Evolutionary conservation across 768 basidiomycete genomes (phyloP), one percentile per base, ranked within the genome.

Genomic region (Russula sp.): DNA sequence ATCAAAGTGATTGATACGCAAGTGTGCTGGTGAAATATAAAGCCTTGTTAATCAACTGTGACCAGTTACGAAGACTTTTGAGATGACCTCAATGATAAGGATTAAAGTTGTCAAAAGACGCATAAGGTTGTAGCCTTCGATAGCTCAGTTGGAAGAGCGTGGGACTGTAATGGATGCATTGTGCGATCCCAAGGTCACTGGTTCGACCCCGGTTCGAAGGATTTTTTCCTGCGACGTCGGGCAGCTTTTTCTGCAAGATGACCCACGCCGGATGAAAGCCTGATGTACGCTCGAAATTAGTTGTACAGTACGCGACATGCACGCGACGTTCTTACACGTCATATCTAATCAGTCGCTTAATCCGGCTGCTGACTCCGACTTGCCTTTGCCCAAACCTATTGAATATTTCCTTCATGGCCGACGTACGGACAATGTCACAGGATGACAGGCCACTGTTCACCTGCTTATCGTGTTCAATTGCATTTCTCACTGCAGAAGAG

Each of bases 391-490:
- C 32, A 32, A 7, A 50, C 55, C 39, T 49, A 27, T 53, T 57
- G 18, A 9, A 22, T 34, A 47, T 14, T 22, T 9, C 55, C 9
- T 18, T 40, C 53, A 69, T 69, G 64, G 45, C 65, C 18, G 61
- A 70, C 49, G 16, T 45, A 13, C 57, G 56, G 6, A 54, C 62
- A 45, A n/a, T 9, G 3, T 9, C 40, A 20, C 70, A 20, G 66
- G 69, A 48, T 52, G 72, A 62, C 49, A 65, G 53, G 56, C 66
- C 55, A 10, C 72, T 91, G 18, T 95, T 89, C 73, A 93, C 95
- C 55, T 99, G 97, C 68, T 77, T 95, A 14, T 91, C 92, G 66
- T 99, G 97, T 75, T 81, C 86, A 3, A 88, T 98, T 71, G 93
- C 89, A 1, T 98, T 97, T 73, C 73, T 79, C 47, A 81, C 86